A percentile compares a stretch with the other conserved stretches of the same genome.
phyloP scores from a whole-genome alignment of 2,329 filamentous ascomycete species.

The Amesomyces nigricolor region DNA sequence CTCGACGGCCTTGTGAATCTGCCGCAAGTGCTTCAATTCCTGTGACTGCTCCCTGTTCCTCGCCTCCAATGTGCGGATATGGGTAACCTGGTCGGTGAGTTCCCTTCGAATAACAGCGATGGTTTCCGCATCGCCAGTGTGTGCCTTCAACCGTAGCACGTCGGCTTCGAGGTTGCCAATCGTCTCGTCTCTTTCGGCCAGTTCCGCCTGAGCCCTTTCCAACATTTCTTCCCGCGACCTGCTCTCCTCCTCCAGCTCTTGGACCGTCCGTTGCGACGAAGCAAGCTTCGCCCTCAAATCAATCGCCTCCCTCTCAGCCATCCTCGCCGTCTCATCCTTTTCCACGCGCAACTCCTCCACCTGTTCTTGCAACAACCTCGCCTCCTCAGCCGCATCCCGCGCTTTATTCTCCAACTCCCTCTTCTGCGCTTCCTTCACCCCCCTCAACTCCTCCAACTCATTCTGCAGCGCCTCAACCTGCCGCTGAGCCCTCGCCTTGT shows the following conservation, averaged over 20 bases:
- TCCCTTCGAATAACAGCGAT: conserved; percentile 81
- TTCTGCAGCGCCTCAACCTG: conserved; percentile 45
- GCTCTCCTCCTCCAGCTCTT: conserved; percentile 56
- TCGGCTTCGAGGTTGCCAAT: conserved; percentile 75
- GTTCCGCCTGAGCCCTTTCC: conserved; percentile 57
- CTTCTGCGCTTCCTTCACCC: conserved; percentile 49
- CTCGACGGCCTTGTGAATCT: conserved; percentile 79
- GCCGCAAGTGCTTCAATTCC: conserved; percentile 77
- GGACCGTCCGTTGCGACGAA: conserved; percentile 42
- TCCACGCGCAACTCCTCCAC: conserved; percentile 62
- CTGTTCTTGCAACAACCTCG: conserved; percentile 71
- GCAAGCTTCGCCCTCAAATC: conserved; percentile 51
- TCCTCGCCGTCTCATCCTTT: conserved; percentile 65
- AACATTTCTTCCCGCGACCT: conserved; percentile 51
- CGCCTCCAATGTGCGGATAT: conserved; percentile 78
- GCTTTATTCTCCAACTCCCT: conserved; percentile 63
- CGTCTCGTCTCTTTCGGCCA: conserved; percentile 64
- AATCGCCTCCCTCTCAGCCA: conserved; percentile 48
- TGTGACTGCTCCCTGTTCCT: conserved; percentile 71
- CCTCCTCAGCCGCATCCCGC: conserved; percentile 67
- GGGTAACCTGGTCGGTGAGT: conserved; percentile 83
- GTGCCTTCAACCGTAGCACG: conserved; percentile 75
- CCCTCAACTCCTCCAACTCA: conserved; percentile 49
- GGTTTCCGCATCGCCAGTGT: conserved; percentile 80
- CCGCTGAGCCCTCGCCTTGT: conserved; percentile 44